These are phyloP conservation scores for Drosera capensis DNA, from an alignment of 148 eudicot genomes.

Conservation along the genomic window DNA sequence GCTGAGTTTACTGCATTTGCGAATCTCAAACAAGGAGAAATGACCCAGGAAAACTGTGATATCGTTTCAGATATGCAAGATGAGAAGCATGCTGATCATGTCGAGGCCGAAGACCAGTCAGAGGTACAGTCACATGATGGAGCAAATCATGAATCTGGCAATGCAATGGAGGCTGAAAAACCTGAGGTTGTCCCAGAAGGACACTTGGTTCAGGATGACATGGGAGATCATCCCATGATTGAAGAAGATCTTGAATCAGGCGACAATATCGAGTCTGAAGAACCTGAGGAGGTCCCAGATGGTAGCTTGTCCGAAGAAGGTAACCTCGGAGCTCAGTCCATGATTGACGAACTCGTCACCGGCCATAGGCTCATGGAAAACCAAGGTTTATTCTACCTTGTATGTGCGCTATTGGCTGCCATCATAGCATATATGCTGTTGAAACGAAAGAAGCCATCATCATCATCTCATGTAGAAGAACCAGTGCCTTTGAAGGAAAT, in stretches of 20 bases:
- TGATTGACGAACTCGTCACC: neutral
- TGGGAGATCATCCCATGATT: neutral
- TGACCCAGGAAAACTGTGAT: neutral
- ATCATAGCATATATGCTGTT: too few relatives aligned
- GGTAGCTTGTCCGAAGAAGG: constrained; percentile 6
- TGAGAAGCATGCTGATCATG: neutral
- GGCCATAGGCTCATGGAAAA: too few relatives aligned
- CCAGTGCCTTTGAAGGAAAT: constrained; percentile 9
- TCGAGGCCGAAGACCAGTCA: neutral
- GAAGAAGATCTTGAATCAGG: neutral
- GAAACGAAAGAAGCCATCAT: too few relatives aligned
- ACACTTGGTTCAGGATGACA: constrained; percentile 3
- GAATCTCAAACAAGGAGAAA: neutral
- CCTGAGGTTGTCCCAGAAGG: constrained; percentile 1
- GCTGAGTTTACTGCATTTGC: neutral
- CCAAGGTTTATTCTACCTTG: too few relatives aligned
- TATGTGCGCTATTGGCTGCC: too few relatives aligned
- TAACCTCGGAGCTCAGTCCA: neutral
- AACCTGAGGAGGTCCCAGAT: neutral
- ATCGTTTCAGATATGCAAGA: neutral
- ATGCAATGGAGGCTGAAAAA: neutral
- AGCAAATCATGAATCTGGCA: neutral
- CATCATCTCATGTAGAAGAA: too few relatives aligned
- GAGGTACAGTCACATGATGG: neutral
- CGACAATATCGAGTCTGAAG: neutral